Percentiles rank a stretch among this genome's conserved stretches.
These are phyloP conservation scores for Hypoxylon trugodes DNA, from an alignment of 495 filamentous ascomycete genomes.

Conservation along the genomic window DNA sequence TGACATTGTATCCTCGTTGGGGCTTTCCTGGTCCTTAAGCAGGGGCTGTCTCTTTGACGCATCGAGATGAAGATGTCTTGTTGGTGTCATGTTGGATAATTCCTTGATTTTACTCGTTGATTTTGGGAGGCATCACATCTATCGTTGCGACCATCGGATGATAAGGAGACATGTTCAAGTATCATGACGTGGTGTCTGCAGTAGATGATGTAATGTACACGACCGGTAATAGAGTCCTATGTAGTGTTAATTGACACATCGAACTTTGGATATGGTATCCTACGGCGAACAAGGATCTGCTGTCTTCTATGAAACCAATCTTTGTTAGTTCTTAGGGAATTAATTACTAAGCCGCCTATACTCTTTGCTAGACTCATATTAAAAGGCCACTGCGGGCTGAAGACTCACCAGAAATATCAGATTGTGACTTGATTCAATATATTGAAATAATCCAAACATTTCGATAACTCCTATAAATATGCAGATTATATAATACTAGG, in stretches of 20 bases:
- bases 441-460: no score
- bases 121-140: background rate
- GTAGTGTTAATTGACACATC: background rate
- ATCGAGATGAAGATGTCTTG: slow-evolving; percentile 38
- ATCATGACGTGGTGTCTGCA: slow-evolving; percentile 33
- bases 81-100: slow-evolving; percentile 32
- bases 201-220: slow-evolving; percentile 33
- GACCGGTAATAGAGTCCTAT: no score
- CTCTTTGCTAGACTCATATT: no score
- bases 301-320: no score
- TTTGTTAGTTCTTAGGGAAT: no score
- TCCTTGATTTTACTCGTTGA: background rate
- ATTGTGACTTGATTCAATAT: no score
- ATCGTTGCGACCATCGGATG: background rate
- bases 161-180: background rate
- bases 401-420: no score
- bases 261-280: background rate
- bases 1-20: slow-evolving; percentile 20
- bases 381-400: no score
- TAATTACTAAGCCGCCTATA: no score
- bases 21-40: slow-evolving; percentile 33
- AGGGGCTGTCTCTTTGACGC: slow-evolving; percentile 37
- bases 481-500: no score
- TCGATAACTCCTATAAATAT: no score
- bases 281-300: no score